Evolutionary conservation across 176 grass and related monocot species (phyloP).

Genomic region (barley (Hordeum vulgare)): DNA sequence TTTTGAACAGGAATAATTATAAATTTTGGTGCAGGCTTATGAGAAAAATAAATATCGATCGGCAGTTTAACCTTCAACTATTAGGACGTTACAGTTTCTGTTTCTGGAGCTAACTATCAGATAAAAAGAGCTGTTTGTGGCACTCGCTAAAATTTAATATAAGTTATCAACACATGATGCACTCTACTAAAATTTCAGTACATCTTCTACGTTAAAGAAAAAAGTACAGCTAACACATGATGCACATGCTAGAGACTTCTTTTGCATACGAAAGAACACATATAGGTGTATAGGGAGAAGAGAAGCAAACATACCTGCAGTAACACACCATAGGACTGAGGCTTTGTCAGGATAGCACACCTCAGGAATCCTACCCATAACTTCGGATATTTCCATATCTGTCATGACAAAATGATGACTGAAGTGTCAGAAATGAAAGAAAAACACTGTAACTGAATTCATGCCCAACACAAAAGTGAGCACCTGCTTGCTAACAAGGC

Average conservation of each 20-base stretch:
- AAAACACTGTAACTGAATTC: background rate
- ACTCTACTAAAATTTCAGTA: too few species aligned
- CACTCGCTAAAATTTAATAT: background rate
- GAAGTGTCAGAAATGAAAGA: constrained; percentile 12
- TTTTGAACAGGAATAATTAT: background rate
- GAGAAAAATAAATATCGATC: background rate
- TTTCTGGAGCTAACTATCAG: background rate
- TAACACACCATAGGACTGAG: constrained; percentile 81
- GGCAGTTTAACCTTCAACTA: background rate
- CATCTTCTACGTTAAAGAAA: background rate
- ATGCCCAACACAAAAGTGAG: background rate
- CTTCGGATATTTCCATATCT: constrained; percentile 99
- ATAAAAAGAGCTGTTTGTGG: background rate
- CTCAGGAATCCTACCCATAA: constrained; percentile 97
- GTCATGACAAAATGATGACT: constrained; percentile 9
- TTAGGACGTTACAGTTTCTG: background rate
- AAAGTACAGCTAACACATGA: background rate
- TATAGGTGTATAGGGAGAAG: background rate
- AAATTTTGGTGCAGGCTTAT: background rate
- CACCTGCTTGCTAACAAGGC: constrained; percentile 92
- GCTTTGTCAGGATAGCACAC: constrained; percentile 83
- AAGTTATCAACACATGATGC: background rate
- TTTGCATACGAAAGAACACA: constrained; percentile 13
- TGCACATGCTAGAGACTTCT: background rate
- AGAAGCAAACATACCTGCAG: constrained; percentile 60